A percentile compares a stretch with the other conserved stretches of the same genome.
Conservation (phyloP, 192 early-diverging fungal species). For the Neocallimastix lanati region DNA sequence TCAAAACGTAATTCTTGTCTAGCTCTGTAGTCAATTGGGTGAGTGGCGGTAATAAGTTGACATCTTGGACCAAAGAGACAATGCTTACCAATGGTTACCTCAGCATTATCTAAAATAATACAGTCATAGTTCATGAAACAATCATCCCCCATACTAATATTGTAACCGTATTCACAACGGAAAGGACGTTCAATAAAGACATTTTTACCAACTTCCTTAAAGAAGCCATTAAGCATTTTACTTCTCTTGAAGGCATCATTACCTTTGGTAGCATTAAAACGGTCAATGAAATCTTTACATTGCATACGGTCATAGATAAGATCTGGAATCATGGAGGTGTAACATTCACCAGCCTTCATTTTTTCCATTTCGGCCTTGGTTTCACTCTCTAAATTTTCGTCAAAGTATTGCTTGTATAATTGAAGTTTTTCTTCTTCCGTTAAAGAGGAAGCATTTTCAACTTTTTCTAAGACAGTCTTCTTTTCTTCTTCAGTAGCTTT, state of each 20-base stretch:
- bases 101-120: slow-evolving; percentile 51
- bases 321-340: not conserved
- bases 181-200: not conserved
- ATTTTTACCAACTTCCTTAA: not conserved
- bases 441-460: not conserved
- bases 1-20: not conserved
- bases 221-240: not conserved
- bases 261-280: not conserved
- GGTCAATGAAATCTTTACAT: not conserved
- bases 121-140: slow-evolving; percentile 37
- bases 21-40: slow-evolving; percentile 42
- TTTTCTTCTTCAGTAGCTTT: not conserved
- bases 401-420: not conserved
- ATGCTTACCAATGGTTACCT: slow-evolving; percentile 55
- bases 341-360: not conserved
- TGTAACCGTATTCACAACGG: not conserved
- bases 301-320: not conserved
- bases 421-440: not conserved
- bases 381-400: not conserved
- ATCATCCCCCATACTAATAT: not conserved
- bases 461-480: not conserved
- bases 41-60: slow-evolving; percentile 52
- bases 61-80: slow-evolving; percentile 59
- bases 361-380: not conserved
- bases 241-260: not conserved